phyloP scores from a whole-genome alignment of 495 filamentous ascomycete species.

The Cercophora sp. region DNA sequence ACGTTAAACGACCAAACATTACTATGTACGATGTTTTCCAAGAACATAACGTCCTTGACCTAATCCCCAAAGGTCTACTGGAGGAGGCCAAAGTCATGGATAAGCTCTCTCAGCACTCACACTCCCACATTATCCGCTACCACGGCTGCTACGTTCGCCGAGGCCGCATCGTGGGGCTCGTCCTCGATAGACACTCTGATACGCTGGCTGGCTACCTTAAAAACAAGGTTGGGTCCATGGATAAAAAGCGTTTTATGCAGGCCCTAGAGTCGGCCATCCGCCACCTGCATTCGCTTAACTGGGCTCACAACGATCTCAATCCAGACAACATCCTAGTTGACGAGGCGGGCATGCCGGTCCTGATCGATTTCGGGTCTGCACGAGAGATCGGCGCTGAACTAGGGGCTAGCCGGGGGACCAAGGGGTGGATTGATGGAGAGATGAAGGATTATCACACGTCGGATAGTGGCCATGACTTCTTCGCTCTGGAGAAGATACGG shows the following conservation, averaged over 20 bases:
- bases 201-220: conserved; percentile 20
- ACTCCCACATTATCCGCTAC: conserved; percentile 38
- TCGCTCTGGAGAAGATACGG: no score
- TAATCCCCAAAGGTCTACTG: not conserved
- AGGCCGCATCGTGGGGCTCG: conserved; percentile 35
- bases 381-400: no score
- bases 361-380: conserved; percentile 39
- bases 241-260: conserved; percentile 27
- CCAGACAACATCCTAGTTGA: conserved; percentile 37
- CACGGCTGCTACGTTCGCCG: conserved; percentile 29
- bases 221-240: not conserved
- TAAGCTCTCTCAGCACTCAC: conserved; percentile 16
- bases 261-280: conserved; percentile 29
- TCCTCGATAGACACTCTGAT: conserved; percentile 28
- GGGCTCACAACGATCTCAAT: conserved; percentile 40
- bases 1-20: no score
- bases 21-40: no score
- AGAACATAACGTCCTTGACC: no score
- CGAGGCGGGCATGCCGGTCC: conserved; percentile 22
- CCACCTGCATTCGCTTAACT: conserved; percentile 33
- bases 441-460: no score
- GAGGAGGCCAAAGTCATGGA: conserved; percentile 5
- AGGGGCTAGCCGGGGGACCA: no score
- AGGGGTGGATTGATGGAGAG: no score
- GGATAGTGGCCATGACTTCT: no score